phyloP scores from a whole-genome alignment of 2,329 filamentous ascomycete genomes.

The Gaeumannomyces tritici region DNA sequence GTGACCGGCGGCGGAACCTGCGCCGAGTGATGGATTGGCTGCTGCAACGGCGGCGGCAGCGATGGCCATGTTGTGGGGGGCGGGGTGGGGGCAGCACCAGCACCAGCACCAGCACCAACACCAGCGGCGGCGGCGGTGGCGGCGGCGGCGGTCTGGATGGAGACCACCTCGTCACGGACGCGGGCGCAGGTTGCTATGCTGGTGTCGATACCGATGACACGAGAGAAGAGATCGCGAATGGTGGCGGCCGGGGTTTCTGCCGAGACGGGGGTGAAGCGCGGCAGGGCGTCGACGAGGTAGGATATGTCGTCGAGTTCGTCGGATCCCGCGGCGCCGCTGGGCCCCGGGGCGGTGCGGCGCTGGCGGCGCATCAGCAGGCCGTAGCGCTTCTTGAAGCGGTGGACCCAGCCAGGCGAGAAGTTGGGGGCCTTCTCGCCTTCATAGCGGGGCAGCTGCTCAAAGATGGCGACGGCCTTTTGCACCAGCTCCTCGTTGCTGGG shows the following conservation, averaged over 20 bases:
- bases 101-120: too few relatives aligned
- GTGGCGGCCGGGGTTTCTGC: conserved; percentile 49
- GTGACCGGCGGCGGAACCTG: background rate
- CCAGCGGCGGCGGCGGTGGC: conserved; percentile 7
- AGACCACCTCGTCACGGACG: conserved; percentile 43
- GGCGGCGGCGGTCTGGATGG: conserved; percentile 25
- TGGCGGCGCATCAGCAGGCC: conserved; percentile 44
- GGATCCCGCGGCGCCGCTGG: conserved; percentile 18
- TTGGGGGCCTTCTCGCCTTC: conserved; percentile 50
- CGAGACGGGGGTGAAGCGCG: conserved; percentile 47
- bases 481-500: conserved; percentile 54
- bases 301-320: conserved; percentile 36
- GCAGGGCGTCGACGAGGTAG: conserved; percentile 51
- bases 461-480: conserved; percentile 52
- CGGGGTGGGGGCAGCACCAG: too few relatives aligned
- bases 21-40: background rate
- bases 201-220: conserved; percentile 45
- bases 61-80: conserved; percentile 3
- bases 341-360: conserved; percentile 35
- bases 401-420: conserved; percentile 55
- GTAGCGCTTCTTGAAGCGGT: conserved; percentile 55
- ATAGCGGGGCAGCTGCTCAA: conserved; percentile 47
- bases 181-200: conserved; percentile 43
- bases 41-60: conserved; percentile 2
- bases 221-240: conserved; percentile 47